Evolutionary conservation across 1,139 yeast species (phyloP).

Genomic region (Scheffersomyces stambukii): DNA sequence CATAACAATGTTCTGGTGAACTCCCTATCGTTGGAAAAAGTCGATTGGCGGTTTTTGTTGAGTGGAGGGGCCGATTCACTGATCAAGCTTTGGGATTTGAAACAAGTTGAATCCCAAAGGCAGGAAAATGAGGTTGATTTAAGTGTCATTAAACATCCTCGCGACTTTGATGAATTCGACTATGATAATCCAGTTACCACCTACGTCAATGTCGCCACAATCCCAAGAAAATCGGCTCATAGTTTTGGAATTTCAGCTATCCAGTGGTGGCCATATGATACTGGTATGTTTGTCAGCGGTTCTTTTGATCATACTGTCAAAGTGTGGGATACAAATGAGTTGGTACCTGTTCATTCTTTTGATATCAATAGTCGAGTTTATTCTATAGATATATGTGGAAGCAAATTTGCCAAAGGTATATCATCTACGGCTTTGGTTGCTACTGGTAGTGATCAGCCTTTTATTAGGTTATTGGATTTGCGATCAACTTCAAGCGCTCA

Average conservation of each 20-base stretch:
- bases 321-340: conserved; percentile 74
- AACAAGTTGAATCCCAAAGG: conserved; percentile 11
- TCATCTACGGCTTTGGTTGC: conserved; percentile 65
- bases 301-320: conserved; percentile 77
- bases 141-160: conserved; percentile 4
- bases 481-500: conserved; percentile 69
- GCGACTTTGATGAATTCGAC: conserved; percentile 16
- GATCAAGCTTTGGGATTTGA: conserved; percentile 58
- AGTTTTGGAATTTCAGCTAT: conserved; percentile 68
- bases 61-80: conserved; percentile 80
- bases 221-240: conserved; percentile 60
- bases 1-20: conserved; percentile 54
- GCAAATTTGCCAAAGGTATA: too few relatives aligned
- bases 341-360: conserved; percentile 63
- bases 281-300: conserved; percentile 79
- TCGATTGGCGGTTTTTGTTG: conserved; percentile 47
- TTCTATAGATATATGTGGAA: conserved; percentile 45
- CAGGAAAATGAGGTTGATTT: conserved; percentile 14
- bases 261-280: conserved; percentile 88
- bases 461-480: conserved; percentile 67
- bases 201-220: conserved; percentile 28
- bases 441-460: conserved; percentile 67
- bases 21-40: conserved; percentile 58
- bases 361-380: conserved; percentile 50
- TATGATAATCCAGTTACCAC: conserved; percentile 25